Evolutionary conservation across 208 protist species (phyloP).

Genomic region (Naegleria lovaniensis): DNA sequence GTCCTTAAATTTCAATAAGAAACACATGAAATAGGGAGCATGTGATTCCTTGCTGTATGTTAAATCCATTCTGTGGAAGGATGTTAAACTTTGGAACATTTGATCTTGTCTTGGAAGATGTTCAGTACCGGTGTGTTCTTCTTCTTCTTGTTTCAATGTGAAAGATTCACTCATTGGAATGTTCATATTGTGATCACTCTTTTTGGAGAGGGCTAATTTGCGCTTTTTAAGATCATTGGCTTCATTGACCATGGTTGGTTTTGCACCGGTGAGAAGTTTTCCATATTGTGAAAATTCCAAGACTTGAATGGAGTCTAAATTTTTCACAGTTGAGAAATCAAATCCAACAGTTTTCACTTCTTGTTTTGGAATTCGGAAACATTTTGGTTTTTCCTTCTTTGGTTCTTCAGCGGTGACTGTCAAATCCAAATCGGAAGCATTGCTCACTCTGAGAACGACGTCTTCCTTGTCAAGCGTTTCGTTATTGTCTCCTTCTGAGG

Average conservation of each 20-base stretch:
- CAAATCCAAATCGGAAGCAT: not conserved
- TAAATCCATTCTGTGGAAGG: not conserved
- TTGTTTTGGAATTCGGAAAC: not conserved
- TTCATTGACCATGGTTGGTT: not conserved
- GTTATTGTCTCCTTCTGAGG: not conserved
- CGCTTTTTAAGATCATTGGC: not conserved
- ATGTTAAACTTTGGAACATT: not conserved
- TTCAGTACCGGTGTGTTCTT: not conserved
- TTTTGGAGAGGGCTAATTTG: not conserved
- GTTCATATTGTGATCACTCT: not conserved
- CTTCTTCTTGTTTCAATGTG: not conserved
- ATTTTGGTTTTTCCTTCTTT: slow-evolving; percentile 5
- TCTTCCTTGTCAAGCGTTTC: not conserved
- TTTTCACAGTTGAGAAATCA: not conserved
- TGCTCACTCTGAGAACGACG: not conserved
- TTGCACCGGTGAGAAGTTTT: not conserved
- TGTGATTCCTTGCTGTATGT: not conserved
- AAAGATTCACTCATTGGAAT: not conserved
- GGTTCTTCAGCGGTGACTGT: not conserved
- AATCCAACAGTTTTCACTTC: not conserved
- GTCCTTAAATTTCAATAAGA: slow-evolving; percentile 12
- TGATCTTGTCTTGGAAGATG: not conserved
- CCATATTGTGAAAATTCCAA: not conserved
- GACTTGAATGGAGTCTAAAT: not conserved
- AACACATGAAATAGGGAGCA: not conserved